Evolutionary conservation across 495 filamentous ascomycete species (phyloP), one percentile per base, ranked within the genome.

Genomic region (Lepidopterella palustris): DNA sequence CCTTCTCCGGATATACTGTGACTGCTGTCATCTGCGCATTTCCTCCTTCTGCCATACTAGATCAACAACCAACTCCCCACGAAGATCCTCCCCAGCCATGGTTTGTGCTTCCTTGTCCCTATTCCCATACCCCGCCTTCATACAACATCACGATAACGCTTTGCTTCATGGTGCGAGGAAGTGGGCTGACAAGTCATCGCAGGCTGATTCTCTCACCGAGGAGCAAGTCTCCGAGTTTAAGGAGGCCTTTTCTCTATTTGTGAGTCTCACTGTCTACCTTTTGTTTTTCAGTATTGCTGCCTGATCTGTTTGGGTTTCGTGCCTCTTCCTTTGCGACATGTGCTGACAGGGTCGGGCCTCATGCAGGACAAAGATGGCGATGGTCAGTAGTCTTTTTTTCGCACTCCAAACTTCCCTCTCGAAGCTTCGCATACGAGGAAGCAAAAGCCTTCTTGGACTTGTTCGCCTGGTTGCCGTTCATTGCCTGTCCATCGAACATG

Each of bases 171-270:
- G 26, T n/a, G 6, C 26, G 18, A 24, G 31, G 9, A n/a, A 29
- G 0, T 10, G 18, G 13, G 28, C 64, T 67, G 40, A 68, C 62
- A 52, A 8, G 9, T 8, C 18, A 55, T 51, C 47, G 20, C 61
- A 76, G 73, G 73, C 73, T 51, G 73, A 76, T 49, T 71, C 72
- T 45, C 84, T 98, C 65, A 97, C 93, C 68, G 93, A 97, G 81
- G 93, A 98, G 78, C 93, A 98, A 83, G 92, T 98, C 69, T 96
- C 92, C 73, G 93, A 98, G 80, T 98, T 97, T 79, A 98, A 97
- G 87, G 95, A 98, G 80, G 93, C 93, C 48, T 98, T 98, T 81
- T 98, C 93, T 74, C 87, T 98, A 35, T 98, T 98, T 76, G 93
- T 98, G 83, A 88, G 93, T 91, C 53, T 23, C 25, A 13, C 49